Percentiles rank a stretch among this genome's conserved stretches.
Evolutionary conservation across 2,329 filamentous ascomycete species (phyloP).

Genomic region (Neocucurbitaria cava): DNA sequence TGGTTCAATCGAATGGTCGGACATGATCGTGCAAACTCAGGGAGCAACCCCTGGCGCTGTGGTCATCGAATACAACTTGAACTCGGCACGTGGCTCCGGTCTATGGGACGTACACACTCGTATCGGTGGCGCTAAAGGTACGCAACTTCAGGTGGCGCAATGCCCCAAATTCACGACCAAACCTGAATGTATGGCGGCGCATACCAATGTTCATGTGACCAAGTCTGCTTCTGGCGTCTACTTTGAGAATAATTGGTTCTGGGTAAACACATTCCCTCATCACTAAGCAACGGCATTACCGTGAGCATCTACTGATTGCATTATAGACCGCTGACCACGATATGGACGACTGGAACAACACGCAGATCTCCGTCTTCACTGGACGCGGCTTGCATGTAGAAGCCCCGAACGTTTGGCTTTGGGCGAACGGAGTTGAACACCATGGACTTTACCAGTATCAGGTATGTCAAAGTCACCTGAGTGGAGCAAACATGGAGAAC

Average conservation of each 20-base stretch:
- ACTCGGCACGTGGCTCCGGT: slow-evolving; percentile 57
- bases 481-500: background rate
- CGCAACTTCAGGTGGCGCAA: slow-evolving; percentile 75
- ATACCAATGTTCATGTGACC: slow-evolving; percentile 61
- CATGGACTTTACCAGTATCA: slow-evolving; percentile 80
- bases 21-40: slow-evolving; percentile 75
- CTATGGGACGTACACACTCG: slow-evolving; percentile 92
- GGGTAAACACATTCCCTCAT: slow-evolving; percentile 53
- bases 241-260: slow-evolving; percentile 91
- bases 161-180: slow-evolving; percentile 75
- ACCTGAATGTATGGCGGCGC: slow-evolving; percentile 73
- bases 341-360: slow-evolving; percentile 76
- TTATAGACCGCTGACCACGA: slow-evolving; percentile 80
- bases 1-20: slow-evolving; percentile 73
- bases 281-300: background rate
- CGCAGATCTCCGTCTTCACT: slow-evolving; percentile 82
- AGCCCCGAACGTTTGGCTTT: slow-evolving; percentile 56
- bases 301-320: slow-evolving; percentile 4
- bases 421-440: slow-evolving; percentile 72
- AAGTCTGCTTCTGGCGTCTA: slow-evolving; percentile 67
- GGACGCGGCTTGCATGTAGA: slow-evolving; percentile 84
- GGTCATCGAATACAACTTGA: slow-evolving; percentile 77
- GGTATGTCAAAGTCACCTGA: slow-evolving; percentile 10
- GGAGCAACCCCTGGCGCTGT: slow-evolving; percentile 74
- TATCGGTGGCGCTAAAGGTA: slow-evolving; percentile 81